These are phyloP conservation scores for Rosa lucieae DNA, from an alignment of 306 rosid species.

Conservation along the genomic window DNA sequence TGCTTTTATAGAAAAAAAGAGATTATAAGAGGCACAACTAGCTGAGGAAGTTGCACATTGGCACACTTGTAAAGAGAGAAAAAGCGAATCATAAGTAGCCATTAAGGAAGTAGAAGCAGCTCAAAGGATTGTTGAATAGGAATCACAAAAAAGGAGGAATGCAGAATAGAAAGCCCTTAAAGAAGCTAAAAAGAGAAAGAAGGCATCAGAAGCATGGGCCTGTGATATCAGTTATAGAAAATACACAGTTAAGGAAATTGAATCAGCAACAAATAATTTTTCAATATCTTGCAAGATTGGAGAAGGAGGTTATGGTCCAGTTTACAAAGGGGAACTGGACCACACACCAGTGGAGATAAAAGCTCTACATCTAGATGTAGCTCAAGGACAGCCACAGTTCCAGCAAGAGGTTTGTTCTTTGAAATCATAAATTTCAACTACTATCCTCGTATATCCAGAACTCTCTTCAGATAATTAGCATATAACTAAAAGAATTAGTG, in stretches of 20 bases:
- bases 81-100: constrained; percentile 47
- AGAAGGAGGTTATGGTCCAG: too few relatives aligned
- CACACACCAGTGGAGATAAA: constrained; percentile 27
- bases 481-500: background rate
- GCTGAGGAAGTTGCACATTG: constrained; percentile 63
- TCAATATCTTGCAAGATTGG: constrained; percentile 54
- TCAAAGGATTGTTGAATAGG: constrained; percentile 23
- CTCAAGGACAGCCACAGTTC: constrained; percentile 78
- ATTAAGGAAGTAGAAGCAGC: constrained; percentile 66
- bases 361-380: constrained; percentile 73
- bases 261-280: constrained; percentile 57
- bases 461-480: background rate
- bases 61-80: constrained; percentile 60
- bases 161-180: too few relatives aligned
- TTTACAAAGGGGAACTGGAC: too few relatives aligned
- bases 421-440: background rate
- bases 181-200: too few relatives aligned
- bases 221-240: too few relatives aligned
- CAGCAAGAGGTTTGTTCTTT: constrained; percentile 55
- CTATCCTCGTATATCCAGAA: background rate
- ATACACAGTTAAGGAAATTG: constrained; percentile 58
- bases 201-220: too few relatives aligned
- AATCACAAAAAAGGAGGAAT: too few relatives aligned
- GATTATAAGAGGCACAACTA: constrained; percentile 43
- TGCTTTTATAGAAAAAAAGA: constrained; percentile 35